phyloP scores from a whole-genome alignment of 257 asterid genomes.

The Nicotiana benthamiana region DNA sequence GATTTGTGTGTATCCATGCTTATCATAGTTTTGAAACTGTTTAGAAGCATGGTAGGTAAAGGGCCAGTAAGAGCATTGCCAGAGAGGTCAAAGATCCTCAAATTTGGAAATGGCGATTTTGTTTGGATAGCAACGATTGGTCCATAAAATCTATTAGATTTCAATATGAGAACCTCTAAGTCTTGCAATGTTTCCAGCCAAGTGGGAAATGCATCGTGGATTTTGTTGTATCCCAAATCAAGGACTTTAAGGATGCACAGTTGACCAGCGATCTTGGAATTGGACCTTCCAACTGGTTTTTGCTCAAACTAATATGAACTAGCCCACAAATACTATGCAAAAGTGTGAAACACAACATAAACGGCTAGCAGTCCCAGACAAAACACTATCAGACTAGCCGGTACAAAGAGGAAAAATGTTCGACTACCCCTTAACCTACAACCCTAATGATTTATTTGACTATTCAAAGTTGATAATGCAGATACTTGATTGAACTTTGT shows the following conservation, averaged over 20 bases:
- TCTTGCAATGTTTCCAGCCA: not conserved
- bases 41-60: not conserved
- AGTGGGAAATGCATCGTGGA: not conserved
- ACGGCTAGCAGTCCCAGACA: too few relatives aligned
- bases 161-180: not conserved
- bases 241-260: not conserved
- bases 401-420: too few relatives aligned
- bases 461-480: too few relatives aligned
- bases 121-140: not conserved
- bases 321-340: too few relatives aligned
- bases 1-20: not conserved
- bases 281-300: not conserved
- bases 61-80: not conserved
- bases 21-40: not conserved
- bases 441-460: too few relatives aligned
- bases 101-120: not conserved
- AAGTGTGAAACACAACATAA: too few relatives aligned
- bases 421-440: too few relatives aligned
- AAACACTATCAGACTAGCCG: too few relatives aligned
- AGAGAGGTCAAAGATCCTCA: not conserved
- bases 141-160: slow-evolving; percentile 6
- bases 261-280: not conserved
- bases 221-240: not conserved
- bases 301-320: not conserved
- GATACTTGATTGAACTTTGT: too few relatives aligned